Conservation (phyloP, 2,329 filamentous ascomycete species). For the Erysiphe neolycopersici region DNA sequence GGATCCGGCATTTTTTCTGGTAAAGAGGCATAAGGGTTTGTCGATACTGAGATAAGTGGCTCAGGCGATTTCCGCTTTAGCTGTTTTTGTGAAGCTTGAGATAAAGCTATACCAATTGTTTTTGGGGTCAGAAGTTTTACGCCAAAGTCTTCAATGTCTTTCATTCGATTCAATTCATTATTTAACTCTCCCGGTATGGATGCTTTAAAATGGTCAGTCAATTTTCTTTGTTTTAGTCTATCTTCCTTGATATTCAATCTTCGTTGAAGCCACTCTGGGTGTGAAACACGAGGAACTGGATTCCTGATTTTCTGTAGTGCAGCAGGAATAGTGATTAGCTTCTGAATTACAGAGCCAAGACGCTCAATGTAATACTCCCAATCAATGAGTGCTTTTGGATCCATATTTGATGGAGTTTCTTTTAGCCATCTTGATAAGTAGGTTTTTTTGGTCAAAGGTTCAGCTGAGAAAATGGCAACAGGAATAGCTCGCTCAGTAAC, state of each 20-base stretch:
- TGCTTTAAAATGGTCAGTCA: constrained; percentile 72
- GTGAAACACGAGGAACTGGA: constrained; percentile 73
- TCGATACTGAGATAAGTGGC: constrained; percentile 27
- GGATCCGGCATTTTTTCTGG: constrained; percentile 66
- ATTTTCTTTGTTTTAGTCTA: constrained; percentile 93
- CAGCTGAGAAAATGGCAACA: constrained; percentile 90
- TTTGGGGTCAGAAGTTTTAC: constrained; percentile 39
- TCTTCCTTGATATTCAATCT: constrained; percentile 91
- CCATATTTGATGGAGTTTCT: constrained; percentile 74
- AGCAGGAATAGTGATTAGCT: constrained; percentile 93
- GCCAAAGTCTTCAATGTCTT: constrained; percentile 64
- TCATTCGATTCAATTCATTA: constrained; percentile 29
- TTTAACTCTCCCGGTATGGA: constrained; percentile 48
- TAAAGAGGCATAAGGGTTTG: constrained; percentile 58
- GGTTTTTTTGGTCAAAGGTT: constrained; percentile 60
- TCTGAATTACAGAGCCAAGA: constrained; percentile 90
- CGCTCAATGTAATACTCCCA: constrained; percentile 96
- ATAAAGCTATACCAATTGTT: constrained; percentile 25
- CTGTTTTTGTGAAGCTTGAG: constrained; percentile 20
- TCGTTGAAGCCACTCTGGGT: constrained; percentile 90
- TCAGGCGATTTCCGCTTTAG: constrained; percentile 55
- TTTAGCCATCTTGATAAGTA: constrained; percentile 91
- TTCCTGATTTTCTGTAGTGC: constrained; percentile 88
- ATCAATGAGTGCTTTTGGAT: constrained; percentile 70
- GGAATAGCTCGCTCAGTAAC: constrained; percentile 88